These are phyloP conservation scores for Aspergillus pseudonomiae DNA, from an alignment of 2,329 filamentous ascomycete species.

Conservation along the genomic window DNA sequence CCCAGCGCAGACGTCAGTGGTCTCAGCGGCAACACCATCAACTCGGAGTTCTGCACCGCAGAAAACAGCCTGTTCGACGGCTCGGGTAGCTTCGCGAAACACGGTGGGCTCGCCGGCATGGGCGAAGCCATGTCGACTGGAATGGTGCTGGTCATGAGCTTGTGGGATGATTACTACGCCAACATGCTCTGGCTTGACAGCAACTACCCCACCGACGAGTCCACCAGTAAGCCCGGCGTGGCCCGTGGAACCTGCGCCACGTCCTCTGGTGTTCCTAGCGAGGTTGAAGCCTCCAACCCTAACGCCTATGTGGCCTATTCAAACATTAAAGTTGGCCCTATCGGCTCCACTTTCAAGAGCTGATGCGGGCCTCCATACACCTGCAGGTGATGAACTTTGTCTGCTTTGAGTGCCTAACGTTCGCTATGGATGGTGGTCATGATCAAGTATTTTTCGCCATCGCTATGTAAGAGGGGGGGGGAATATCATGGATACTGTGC, in stretches of 20 bases:
- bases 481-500: background rate
- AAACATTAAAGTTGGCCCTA: conserved; percentile 63
- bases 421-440: background rate
- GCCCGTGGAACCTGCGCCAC: conserved; percentile 59
- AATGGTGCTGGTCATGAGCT: conserved; percentile 65
- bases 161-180: conserved; percentile 67
- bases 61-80: conserved; percentile 62
- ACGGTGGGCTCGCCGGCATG: conserved; percentile 62
- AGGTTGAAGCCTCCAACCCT: conserved; percentile 52
- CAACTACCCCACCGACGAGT: conserved; percentile 57
- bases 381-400: background rate
- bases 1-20: conserved; percentile 45
- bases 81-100: conserved; percentile 54
- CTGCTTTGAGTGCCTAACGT: background rate
- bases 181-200: conserved; percentile 78
- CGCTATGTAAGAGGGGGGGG: background rate
- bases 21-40: conserved; percentile 58
- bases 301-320: conserved; percentile 59
- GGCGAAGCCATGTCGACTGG: conserved; percentile 57
- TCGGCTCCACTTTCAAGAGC: conserved; percentile 54
- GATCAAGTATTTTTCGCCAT: background rate
- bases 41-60: conserved; percentile 58
- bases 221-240: conserved; percentile 50
- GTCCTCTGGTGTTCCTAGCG: conserved; percentile 55
- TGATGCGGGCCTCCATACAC: background rate